Evolutionary conservation across 768 basidiomycete genomes (phyloP).

Genomic region (Rhizopogon vesiculosus): DNA sequence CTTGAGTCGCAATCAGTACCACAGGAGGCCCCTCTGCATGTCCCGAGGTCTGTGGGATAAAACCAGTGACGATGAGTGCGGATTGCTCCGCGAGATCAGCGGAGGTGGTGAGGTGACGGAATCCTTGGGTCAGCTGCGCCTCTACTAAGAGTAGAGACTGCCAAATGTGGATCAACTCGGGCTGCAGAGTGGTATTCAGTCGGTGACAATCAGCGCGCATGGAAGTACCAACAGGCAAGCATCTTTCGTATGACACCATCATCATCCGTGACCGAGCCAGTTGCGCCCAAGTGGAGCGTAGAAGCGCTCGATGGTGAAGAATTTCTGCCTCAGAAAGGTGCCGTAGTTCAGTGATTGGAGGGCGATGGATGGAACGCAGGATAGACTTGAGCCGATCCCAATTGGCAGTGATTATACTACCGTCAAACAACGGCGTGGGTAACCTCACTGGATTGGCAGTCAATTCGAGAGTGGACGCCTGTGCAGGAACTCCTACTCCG

Average conservation of each 20-base stretch:
- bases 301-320: constrained; percentile 18
- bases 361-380: constrained; percentile 21
- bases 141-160: constrained; percentile 51
- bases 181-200: constrained; percentile 22
- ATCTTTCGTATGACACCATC: constrained; percentile 5
- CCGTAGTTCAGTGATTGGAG: constrained; percentile 22
- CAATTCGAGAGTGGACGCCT: background rate
- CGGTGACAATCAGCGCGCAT: background rate
- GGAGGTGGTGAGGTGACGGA: constrained; percentile 30
- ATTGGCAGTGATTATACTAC: constrained; percentile 30
- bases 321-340: constrained; percentile 36
- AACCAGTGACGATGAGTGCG: constrained; percentile 30
- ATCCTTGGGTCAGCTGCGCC: constrained; percentile 37
- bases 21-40: background rate
- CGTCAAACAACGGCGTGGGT: constrained; percentile 39
- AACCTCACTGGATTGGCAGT: constrained; percentile 4
- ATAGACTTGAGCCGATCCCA: constrained; percentile 19
- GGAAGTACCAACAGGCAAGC: constrained; percentile 21
- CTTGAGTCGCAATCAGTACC: constrained; percentile 24
- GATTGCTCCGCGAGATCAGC: constrained; percentile 30
- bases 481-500: constrained; percentile 9
- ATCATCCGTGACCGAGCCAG: constrained; percentile 13
- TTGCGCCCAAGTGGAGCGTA: constrained; percentile 35
- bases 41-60: constrained; percentile 21
- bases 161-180: constrained; percentile 43